Percentiles rank a stretch among this genome's conserved stretches.
Conservation (phyloP, 345 rosid species). For the Rubroshorea leprosula region DNA sequence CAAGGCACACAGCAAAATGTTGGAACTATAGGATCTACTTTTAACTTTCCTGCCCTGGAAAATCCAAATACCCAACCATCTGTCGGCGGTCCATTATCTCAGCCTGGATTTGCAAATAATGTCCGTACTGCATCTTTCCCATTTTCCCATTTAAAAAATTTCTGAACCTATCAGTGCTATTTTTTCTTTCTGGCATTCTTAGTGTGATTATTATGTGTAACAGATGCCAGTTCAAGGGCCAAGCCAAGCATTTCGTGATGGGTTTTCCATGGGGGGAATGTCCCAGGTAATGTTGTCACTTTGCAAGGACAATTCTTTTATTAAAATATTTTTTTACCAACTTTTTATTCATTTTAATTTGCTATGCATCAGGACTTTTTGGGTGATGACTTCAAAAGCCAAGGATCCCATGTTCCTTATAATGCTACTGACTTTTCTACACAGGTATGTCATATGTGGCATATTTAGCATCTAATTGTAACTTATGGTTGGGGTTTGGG, state of each 20-base stretch:
- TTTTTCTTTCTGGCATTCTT: constrained; percentile 8
- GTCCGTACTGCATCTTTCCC: constrained; percentile 16
- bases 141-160: not conserved
- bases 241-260: constrained; percentile 90
- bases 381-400: constrained; percentile 97
- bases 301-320: not conserved
- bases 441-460: constrained; percentile 39
- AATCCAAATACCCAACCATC: constrained; percentile 92
- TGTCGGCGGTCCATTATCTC: constrained; percentile 83
- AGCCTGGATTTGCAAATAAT: constrained; percentile 89
- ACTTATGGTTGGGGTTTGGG: not conserved
- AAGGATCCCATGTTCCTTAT: constrained; percentile 93
- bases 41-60: constrained; percentile 70
- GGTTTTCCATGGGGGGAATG: constrained; percentile 94
- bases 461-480: not conserved
- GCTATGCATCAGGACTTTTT: constrained; percentile 65
- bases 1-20: constrained; percentile 69
- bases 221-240: constrained; percentile 79
- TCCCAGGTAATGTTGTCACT: constrained; percentile 58
- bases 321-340: not conserved
- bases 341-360: constrained; percentile 8
- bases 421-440: constrained; percentile 83
- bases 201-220: constrained; percentile 5
- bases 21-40: constrained; percentile 76
- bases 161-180: not conserved